These are phyloP conservation scores for Zygnema circumcarinatum DNA, from an alignment of 139 green algal species.

Conservation along the genomic window DNA sequence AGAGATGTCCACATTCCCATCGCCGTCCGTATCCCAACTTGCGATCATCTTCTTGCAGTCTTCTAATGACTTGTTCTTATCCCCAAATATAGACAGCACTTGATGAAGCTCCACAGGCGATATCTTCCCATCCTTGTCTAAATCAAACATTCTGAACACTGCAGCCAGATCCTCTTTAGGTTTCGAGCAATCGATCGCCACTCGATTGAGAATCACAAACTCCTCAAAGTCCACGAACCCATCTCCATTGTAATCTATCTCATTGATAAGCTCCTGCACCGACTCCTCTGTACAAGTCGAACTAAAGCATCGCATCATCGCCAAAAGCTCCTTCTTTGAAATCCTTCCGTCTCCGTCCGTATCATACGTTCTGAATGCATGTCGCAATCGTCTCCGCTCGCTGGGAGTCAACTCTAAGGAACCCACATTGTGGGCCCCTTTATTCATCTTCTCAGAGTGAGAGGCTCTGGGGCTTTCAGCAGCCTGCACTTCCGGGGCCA, in stretches of 20 bases:
- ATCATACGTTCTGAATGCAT: conserved; percentile 7
- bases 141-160: conserved; percentile 22
- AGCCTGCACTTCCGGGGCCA: too few relatives aligned
- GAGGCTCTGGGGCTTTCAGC: too few relatives aligned
- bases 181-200: background rate
- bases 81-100: background rate
- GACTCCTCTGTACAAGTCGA: background rate
- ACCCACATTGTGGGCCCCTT: too few relatives aligned
- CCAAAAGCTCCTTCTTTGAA: background rate
- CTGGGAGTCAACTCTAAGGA: background rate
- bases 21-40: conserved; percentile 17
- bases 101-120: conserved; percentile 10
- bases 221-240: conserved; percentile 57
- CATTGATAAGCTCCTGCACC: conserved; percentile 51
- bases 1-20: conserved; percentile 17
- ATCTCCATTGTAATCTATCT: conserved; percentile 53
- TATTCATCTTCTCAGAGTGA: too few relatives aligned
- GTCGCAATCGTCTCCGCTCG: background rate
- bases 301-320: conserved; percentile 9
- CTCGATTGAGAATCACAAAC: conserved; percentile 54
- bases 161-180: conserved; percentile 22
- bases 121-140: conserved; percentile 18
- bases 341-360: conserved; percentile 22
- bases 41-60: conserved; percentile 34
- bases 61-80: background rate